Base-by-base conservation (phyloP, 2,329 filamentous ascomycete genomes). In the Daldinia eschscholtzii region DNA sequence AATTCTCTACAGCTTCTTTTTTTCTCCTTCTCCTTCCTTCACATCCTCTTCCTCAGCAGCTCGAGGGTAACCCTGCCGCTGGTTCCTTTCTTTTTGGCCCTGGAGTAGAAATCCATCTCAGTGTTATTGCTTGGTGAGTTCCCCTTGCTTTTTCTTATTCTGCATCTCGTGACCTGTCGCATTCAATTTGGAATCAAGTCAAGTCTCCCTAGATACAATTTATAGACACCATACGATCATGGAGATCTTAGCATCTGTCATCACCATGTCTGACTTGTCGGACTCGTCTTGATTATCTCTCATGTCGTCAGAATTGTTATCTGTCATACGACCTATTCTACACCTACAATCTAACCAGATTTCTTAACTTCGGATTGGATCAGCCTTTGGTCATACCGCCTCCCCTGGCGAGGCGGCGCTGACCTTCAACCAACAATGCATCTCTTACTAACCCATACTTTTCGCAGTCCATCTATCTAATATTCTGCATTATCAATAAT, bases 401-500 rank as follows among this genome's bases (percentile, higher is more conserved):
- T 44, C 30, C 55, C 59, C 41, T 61, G 41, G 18, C 57, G 59
- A 57, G 58, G 65, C 63, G 41, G 61, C 57, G 65, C 48, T 15
- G 63, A 53, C 41, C 65, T 68, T 37, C 23, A 41, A 42, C 53
- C 23, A 39, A 46, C 59, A 39, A 35, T 55, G 20, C 48, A 68
- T 53, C 46, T 61, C 48, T 67, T 61, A 52, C 70, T 72, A 56
- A 72, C 65, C 9, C 59, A 23, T 42, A 59, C 48, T 39, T 39
- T 46, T 61, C 28, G 30, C 52, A 76, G 73, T 72, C 71, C 71
- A 73, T 64, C 50, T 75, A 76, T 71, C 70, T 77, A 76, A 77
- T 77, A 73, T 72, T 71, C 73, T 65, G 65, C 63, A 65, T 72
- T 75, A 70, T 50, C 72, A 71, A 74, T 74, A 75, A 74, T 74